These are phyloP conservation scores for Chaetomiaceae sp. DNA, from an alignment of 2,329 filamentous ascomycete genomes.

Conservation along the genomic window DNA sequence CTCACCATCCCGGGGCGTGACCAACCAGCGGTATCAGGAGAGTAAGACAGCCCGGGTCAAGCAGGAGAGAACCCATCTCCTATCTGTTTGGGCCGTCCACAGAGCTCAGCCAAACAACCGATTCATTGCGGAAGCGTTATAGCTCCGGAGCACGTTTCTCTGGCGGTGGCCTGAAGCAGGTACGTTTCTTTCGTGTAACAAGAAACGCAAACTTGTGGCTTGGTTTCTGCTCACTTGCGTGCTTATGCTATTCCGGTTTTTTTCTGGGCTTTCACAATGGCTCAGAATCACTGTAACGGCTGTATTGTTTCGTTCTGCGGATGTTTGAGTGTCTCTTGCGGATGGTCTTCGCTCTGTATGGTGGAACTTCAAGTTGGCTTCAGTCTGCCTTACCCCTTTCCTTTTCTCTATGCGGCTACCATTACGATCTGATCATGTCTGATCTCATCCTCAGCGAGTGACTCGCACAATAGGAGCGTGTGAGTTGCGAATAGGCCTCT, in stretches of 20 bases:
- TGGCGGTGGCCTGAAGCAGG: not conserved
- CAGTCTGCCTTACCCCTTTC: too few species aligned
- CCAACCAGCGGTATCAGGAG: slow-evolving; percentile 2
- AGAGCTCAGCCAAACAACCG: not conserved
- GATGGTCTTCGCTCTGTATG: not conserved
- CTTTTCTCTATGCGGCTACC: too few species aligned
- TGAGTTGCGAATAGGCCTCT: not conserved
- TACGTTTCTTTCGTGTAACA: slow-evolving; percentile 10
- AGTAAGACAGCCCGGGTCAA: slow-evolving; percentile 8
- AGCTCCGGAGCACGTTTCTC: not conserved
- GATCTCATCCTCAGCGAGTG: not conserved
- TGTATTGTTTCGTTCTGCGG: too few species aligned
- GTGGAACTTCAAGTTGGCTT: not conserved
- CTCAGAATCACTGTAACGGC: not conserved
- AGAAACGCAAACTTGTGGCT: slow-evolving; percentile 2
- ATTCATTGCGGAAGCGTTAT: not conserved
- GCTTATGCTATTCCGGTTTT: not conserved
- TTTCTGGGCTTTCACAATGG: not conserved
- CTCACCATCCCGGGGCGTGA: slow-evolving; percentile 2
- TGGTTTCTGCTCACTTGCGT: not conserved
- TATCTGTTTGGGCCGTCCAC: not conserved
- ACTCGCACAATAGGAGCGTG: not conserved
- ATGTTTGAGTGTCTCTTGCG: too few species aligned
- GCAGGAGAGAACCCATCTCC: not conserved
- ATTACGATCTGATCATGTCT: not conserved